Evolutionary conservation across 352 stramenopile genomes (phyloP), one percentile per base, ranked within the genome.

Genomic region (Globisporangium heterothallicum): DNA sequence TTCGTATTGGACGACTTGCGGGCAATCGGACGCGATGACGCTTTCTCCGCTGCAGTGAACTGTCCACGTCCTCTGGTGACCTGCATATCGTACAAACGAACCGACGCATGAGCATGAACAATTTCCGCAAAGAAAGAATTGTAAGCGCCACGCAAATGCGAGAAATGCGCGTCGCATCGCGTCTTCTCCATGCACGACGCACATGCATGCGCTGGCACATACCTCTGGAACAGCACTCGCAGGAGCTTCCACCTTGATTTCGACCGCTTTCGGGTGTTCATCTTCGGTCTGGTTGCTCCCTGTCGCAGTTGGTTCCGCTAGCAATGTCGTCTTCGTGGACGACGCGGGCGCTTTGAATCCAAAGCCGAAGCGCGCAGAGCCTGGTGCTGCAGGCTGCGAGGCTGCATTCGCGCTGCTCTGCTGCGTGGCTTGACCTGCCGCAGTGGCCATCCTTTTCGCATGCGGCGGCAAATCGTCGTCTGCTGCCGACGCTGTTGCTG

Each of bases 351-450:
- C 22, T 27, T 59, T 65, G 56, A 74, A 74, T 25, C 64, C 64
- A 49, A 72, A 72, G 48, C 66, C 66, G 26, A 71, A 74, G 59
- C 59, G 66, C 13, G 42, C 42, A 6, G 29, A 29, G 21, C n/a
- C 14, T 9, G 27, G 22, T 19, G 49, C 21, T 12, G 38, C 38
- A 10, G 42, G 35, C 29, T 34, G 19, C 49, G n/a, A n/a, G n/a
- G n/a, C n/a, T n/a, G 29, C 63, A 29, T 18, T 36, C 5, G 32
- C 41, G 43, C 42, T 53, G 25, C 22, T 46, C 32, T 55, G 53
- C 16, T 55, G 43, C 22, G 49, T 25, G 19, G 12, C 43, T 6
- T 55, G 35, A 16, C 43, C 44, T 12, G 36, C 24, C n/a, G 53
- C 38, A 22, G 49, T 48, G 25, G 49, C 38, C 49, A 56, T 56